A percentile compares a stretch with the other conserved stretches of the same genome.
Conservation (phyloP, 176 grass and related monocot genomes). For the Cenchrus americanus region DNA sequence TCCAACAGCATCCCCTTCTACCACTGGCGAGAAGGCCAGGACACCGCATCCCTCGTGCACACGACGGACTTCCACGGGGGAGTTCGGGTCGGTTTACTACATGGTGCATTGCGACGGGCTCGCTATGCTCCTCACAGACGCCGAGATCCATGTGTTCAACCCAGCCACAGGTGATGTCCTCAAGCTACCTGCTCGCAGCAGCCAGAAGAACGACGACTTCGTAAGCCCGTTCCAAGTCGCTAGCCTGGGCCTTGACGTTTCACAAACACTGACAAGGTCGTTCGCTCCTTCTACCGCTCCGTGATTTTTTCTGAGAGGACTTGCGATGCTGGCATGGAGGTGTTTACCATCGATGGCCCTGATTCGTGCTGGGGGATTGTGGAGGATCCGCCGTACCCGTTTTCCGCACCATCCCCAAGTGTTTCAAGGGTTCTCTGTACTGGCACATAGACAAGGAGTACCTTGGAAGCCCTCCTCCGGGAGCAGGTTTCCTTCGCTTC, state of each 20-base stretch:
- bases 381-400: neutral
- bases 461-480: too few species aligned
- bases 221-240: neutral
- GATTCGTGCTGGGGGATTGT: neutral
- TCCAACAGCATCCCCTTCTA: neutral
- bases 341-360: neutral
- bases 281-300: neutral
- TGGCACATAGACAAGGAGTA: too few species aligned
- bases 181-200: neutral
- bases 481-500: too few species aligned
- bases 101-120: slow-evolving; percentile 1
- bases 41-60: neutral
- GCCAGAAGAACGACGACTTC: neutral
- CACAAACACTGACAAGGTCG: slow-evolving; percentile 11
- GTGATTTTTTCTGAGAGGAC: neutral
- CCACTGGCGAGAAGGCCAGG: neutral
- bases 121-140: neutral
- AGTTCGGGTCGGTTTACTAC: neutral
- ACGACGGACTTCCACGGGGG: neutral
- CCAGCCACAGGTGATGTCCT: slow-evolving; percentile 12
- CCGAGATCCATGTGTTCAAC: neutral
- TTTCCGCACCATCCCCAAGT: neutral
- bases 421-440: too few species aligned
- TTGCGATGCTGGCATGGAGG: neutral
- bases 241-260: neutral